Percentiles rank a stretch among this genome's conserved stretches.
Evolutionary conservation across 2,329 filamentous ascomycete species (phyloP).

Genomic region (Pseudopithomyces maydicus): DNA sequence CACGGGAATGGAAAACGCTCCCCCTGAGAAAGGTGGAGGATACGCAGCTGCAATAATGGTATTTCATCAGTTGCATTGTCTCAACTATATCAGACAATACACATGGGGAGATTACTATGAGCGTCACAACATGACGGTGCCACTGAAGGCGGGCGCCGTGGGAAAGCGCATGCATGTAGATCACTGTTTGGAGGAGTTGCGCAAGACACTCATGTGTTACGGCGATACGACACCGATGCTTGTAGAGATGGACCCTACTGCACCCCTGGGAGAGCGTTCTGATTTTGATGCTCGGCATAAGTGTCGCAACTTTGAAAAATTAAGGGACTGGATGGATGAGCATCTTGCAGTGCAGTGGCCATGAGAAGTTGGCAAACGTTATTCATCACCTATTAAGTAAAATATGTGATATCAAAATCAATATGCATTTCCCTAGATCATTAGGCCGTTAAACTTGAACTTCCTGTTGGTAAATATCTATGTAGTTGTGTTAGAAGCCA

Average conservation of each 20-base stretch:
- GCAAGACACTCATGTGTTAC: background rate
- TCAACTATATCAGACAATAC: background rate
- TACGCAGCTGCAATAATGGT: background rate
- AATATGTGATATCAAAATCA: too few relatives aligned
- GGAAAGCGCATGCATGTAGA: background rate
- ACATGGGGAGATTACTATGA: background rate
- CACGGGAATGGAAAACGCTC: background rate
- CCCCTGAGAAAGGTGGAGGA: background rate
- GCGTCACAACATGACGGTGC: background rate
- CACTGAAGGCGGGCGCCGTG: background rate
- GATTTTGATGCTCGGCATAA: background rate
- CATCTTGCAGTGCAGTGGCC: too few relatives aligned
- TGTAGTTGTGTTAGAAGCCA: too few relatives aligned
- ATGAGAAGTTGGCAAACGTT: too few relatives aligned
- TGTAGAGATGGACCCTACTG: background rate
- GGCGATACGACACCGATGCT: background rate
- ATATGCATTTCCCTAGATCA: too few relatives aligned
- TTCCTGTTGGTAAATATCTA: too few relatives aligned
- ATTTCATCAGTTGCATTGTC: background rate
- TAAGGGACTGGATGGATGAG: too few relatives aligned
- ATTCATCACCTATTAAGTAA: too few relatives aligned
- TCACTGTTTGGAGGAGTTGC: background rate
- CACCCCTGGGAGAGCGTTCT: background rate
- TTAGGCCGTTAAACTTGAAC: too few relatives aligned
- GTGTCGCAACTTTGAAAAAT: background rate